Evolutionary conservation across 164 flowering plant genomes (phyloP).

Genomic region (Taxillus chinensis): DNA sequence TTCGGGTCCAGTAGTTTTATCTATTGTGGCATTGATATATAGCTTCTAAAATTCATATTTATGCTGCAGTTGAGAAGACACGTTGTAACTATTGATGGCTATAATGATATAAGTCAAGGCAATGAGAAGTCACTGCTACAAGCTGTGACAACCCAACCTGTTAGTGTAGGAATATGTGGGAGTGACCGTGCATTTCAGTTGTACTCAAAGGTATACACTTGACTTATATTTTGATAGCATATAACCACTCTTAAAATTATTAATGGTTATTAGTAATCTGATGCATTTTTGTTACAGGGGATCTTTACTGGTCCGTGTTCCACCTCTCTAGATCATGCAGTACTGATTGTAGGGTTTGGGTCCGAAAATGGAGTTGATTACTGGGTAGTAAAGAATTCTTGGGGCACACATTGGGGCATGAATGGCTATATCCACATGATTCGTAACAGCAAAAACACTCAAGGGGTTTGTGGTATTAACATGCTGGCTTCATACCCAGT

Average conservation of each 20-base stretch:
- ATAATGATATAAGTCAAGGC: conserved; percentile 47
- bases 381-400: conserved; percentile 88
- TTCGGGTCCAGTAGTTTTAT: not conserved
- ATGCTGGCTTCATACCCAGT: conserved; percentile 81
- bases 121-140: conserved; percentile 50
- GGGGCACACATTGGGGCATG: conserved; percentile 88
- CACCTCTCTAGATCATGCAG: conserved; percentile 75
- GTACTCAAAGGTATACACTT: conserved; percentile 64
- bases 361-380: conserved; percentile 70
- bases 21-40: not conserved
- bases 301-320: conserved; percentile 81
- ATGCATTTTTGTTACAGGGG: conserved; percentile 42
- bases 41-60: not conserved
- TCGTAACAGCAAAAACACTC: conserved; percentile 41
- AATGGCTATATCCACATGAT: conserved; percentile 66
- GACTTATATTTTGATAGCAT: not conserved
- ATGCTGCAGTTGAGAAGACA: conserved; percentile 46
- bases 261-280: not conserved
- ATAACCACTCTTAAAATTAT: not conserved
- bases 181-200: conserved; percentile 80
- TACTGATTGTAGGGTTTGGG: conserved; percentile 71
- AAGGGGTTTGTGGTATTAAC: conserved; percentile 88
- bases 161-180: conserved; percentile 90
- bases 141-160: conserved; percentile 84
- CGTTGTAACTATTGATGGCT: conserved; percentile 81